These are phyloP conservation scores for Cyamopsis tetragonoloba DNA, from an alignment of 306 rosid species.

Conservation along the genomic window DNA sequence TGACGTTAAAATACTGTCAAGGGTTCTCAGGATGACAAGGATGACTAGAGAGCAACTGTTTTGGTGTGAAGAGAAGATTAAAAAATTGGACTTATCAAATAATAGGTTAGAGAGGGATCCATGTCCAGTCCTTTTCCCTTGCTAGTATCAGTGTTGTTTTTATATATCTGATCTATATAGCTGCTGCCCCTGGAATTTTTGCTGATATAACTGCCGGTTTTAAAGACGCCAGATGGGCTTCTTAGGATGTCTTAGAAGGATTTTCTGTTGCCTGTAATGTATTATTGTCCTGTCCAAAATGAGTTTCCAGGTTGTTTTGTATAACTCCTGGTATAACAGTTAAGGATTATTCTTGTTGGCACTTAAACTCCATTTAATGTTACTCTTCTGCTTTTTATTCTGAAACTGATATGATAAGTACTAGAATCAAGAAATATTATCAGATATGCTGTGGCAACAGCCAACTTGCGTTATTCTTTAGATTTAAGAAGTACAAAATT, in stretches of 20 bases:
- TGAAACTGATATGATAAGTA: background rate
- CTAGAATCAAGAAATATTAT: background rate
- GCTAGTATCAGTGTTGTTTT: constrained; percentile 36
- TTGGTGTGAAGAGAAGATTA: constrained; percentile 97
- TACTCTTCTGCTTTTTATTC: background rate
- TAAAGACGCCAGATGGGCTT: background rate
- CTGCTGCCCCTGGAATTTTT: constrained; percentile 1
- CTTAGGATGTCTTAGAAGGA: constrained; percentile 10
- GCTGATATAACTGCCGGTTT: background rate
- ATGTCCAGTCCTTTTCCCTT: constrained; percentile 78
- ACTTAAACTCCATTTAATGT: background rate
- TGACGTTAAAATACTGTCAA: constrained; percentile 57
- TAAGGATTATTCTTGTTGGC: constrained; percentile 10
- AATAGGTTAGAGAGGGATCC: constrained; percentile 80
- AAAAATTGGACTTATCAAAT: constrained; percentile 58
- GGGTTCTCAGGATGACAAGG: constrained; percentile 71
- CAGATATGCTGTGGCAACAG: background rate
- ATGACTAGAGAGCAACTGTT: constrained; percentile 66
- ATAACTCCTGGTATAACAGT: constrained; percentile 2
- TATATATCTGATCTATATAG: constrained; percentile 1
- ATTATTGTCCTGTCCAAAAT: constrained; percentile 4
- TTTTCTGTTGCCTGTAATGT: constrained; percentile 8
- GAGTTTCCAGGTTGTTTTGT: constrained; percentile 18
- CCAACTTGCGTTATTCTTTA: background rate
- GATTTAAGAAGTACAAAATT: background rate